Evolutionary conservation across 331 rosid genomes (phyloP), one percentile per base, ranked within the genome.

Genomic region (Arachis monticola): DNA sequence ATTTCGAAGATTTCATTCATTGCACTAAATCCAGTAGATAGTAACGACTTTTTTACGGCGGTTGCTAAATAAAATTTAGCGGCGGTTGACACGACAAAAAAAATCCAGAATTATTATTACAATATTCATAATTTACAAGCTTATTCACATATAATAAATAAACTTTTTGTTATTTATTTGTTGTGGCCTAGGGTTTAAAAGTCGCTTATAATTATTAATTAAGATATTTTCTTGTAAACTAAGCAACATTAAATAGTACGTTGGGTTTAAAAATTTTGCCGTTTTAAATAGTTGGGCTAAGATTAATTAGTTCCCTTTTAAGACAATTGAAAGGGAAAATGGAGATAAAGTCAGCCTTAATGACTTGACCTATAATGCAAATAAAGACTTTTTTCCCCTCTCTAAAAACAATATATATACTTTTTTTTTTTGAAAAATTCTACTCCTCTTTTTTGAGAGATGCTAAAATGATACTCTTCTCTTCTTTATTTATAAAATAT

Each of bases 251-350:
- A 17, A 17, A 17, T 17, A 17, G 22, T 0, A 17, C 22, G 22
- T 17, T 17, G 22, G 22, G 22, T 17, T 17, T 17, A 17, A 17
- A 17, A 17, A 17, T 17, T 17, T 17, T 17, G 22, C 22, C 0
- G 0, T 17, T 17, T 17, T 17, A 17, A 17, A 5, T 53, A 9
- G 47, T 38, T 38, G 48, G 27, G 67, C 45, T n/a, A 11, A 38
- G 10, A 62, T 64, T 17, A 17, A 17, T 17, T 42, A 42, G 13
- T 46, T 46, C 6, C 10, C 51, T 41, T 22, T 8, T 13, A 14
- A 64, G 50, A n/a, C 11, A 61, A 62, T 62, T 59, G 27, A 38
- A 27, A 62, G 69, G 50, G 31, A 67, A 8, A 67, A 40, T 41
- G 12, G 31, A 64, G 31, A 64, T 63, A 6, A n/a, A 61, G 10